phyloP scores from a whole-genome alignment of 495 filamentous ascomycete species.

The Schizothecium vesticola region DNA sequence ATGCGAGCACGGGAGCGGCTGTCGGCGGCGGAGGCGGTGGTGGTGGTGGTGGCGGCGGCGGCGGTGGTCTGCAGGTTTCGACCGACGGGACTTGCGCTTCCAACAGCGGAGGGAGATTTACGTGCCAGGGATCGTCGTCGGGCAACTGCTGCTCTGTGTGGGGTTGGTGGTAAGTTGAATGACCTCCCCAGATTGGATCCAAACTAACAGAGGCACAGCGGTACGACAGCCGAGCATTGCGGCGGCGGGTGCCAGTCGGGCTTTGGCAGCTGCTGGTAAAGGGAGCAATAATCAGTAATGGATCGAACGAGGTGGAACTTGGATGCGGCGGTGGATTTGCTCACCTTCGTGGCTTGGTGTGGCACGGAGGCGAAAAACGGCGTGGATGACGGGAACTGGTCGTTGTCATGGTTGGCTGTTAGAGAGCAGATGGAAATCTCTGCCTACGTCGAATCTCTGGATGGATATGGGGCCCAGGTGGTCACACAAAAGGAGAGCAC shows the following conservation, averaged over 20 bases:
- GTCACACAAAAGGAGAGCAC: neutral
- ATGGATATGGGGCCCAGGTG: neutral
- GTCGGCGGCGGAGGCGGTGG: neutral
- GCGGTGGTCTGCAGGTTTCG: neutral
- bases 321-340: neutral
- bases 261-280: slow-evolving; percentile 1
- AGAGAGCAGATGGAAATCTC: neutral
- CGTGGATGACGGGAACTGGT: neutral
- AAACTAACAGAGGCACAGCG: neutral
- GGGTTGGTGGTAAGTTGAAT: slow-evolving; percentile 4
- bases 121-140: neutral
- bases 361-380: too few species aligned
- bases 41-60: neutral
- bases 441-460: too few species aligned
- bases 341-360: too few species aligned
- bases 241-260: slow-evolving; percentile 1
- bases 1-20: neutral
- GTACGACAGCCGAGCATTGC: slow-evolving; percentile 1
- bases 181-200: neutral
- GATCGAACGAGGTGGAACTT: neutral
- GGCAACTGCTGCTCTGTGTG: neutral
- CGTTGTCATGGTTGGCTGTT: neutral
- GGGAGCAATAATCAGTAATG: neutral
- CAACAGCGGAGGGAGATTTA: slow-evolving; percentile 1
- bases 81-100: slow-evolving; percentile 3